Percentiles rank a stretch among this genome's conserved stretches.
Conservation (phyloP, 305 asterid genomes). For the Fraxinus paxiana region DNA sequence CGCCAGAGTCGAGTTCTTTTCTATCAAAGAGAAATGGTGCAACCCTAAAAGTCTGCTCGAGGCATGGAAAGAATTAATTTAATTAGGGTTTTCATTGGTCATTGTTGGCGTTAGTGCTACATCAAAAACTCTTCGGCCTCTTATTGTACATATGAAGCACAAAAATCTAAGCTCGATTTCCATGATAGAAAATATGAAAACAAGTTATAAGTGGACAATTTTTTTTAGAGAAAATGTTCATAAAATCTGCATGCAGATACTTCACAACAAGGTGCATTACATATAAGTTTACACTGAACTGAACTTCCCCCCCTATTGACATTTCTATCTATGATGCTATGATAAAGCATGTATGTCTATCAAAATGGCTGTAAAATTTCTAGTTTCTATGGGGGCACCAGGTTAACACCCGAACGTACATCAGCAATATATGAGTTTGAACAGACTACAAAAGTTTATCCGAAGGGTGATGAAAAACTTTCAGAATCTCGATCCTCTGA, state of each 20-base stretch:
- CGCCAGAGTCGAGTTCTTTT: not conserved
- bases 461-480: not conserved
- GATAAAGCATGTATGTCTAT: not conserved
- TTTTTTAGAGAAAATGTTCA: not conserved
- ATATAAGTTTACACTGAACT: not conserved
- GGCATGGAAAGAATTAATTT: not conserved
- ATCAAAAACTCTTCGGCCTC: not conserved
- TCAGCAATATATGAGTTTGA: not conserved
- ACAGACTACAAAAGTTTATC: not conserved
- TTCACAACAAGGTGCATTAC: conserved; percentile 8
- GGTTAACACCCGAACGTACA: not conserved
- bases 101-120: too few relatives aligned
- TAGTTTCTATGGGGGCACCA: conserved; percentile 1
- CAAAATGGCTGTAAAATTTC: not conserved
- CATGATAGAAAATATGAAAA: not conserved
- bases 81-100: not conserved
- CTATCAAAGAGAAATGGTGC: not conserved
- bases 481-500: not conserved
- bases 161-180: not conserved
- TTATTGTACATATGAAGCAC: not conserved
- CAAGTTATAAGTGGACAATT: not conserved
- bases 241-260: not conserved
- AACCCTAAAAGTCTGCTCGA: not conserved
- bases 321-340: conserved; percentile 3
- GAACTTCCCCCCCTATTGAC: not conserved